Evolutionary conservation across 2,329 filamentous ascomycete genomes (phyloP), one percentile per base, ranked within the genome.

Genomic region (Epichloe hybrida): DNA sequence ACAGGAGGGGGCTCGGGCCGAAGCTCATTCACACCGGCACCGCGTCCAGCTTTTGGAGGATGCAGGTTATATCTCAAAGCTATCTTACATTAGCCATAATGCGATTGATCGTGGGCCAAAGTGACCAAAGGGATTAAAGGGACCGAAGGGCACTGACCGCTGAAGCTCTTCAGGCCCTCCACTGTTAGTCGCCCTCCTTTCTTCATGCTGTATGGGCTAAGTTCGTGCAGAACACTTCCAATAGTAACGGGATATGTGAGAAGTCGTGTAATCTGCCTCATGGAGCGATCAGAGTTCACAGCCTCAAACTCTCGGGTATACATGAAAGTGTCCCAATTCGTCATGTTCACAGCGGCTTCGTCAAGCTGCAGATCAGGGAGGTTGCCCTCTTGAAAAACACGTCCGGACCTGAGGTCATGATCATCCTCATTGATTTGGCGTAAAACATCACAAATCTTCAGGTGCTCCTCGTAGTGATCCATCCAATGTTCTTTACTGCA

Each of bases 401-500:
- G 80, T 3, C 93, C 93, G 17, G 88, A 95, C 48, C 86, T 77
- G 57, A 98, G 70, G 66, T 98, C 93, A 63, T 98, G 94, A 59
- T 98, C 93, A 63, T 98, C 93, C 70, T 98, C 93, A 59, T 98
- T 98, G 69, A 95, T 91, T 69, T 97, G 85, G 57, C 85, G 77
- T 51, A 98, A 72, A 0, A 86, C 86, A 61, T 98, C 91, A 66
- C 93, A 98, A 37, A 98, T 83, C 63, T 96, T 80, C 54, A 98
- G 67, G 67, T 98, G 93, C 17, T 83, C 78, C 68, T 97, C 91
- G 62, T 95, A 98, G 66, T 97, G 88, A 59, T 94, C 88, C 64
- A 86, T 88, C 86, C 91, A 97, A 66, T 98, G 93, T 58, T 88
- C 84, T 67, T 96, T 86, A 59, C 82, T 91, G 71, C 93, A 98